Base-by-base conservation (phyloP, 352 stramenopile species). In the Phytophthora constricta region DNA sequence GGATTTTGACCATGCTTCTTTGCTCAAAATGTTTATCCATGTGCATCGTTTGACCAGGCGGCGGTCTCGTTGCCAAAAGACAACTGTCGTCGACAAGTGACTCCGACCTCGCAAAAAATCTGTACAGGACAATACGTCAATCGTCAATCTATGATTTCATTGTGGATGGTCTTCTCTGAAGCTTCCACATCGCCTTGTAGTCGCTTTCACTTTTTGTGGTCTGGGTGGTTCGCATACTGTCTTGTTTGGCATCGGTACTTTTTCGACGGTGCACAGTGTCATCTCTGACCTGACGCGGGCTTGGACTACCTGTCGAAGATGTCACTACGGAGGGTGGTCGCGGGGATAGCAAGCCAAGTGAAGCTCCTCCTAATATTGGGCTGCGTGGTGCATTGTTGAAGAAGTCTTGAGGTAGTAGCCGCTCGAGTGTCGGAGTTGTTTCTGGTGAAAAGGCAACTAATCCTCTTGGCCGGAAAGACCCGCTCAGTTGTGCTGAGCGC, bases 151-250 rank as follows among this genome's bases (percentile, higher is more conserved):
- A 72, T 49, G 50, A 19, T 50, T 73, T 62, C 50, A 52, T 53
- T 23, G 9, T 26, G 28, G 69, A 79, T 16, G 70, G 69, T 33
- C 68, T 71, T 3, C 68, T 56, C n/a, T 82, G 70, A 49, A 79
- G 26, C 26, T 77, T 82, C 77, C 77, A 85, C 74, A 85, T 81
- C 16, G 68, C 49, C 0, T 71, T 66, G 47, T 50, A 74, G 47
- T 74, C 58, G n/a, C 11, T 63, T 57, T 52, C 49, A 16, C 47
- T 25, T 13, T 16, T 39, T 31, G 43, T 20, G 51, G 54, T 10
- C 34, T 65, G 53, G 22, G 60, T n/a, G 20, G 4, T 46, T 61
- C 39, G n/a, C 19, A 45, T 20, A 34, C 49, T 42, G 34, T 51
- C 47, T 43, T 65, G 41, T 20, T 59, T 70, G 10, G 33, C 19